Evolutionary conservation across 768 basidiomycete species (phyloP), one percentile per base, ranked within the genome.

Genomic region (Termitomyces eurrhizus): DNA sequence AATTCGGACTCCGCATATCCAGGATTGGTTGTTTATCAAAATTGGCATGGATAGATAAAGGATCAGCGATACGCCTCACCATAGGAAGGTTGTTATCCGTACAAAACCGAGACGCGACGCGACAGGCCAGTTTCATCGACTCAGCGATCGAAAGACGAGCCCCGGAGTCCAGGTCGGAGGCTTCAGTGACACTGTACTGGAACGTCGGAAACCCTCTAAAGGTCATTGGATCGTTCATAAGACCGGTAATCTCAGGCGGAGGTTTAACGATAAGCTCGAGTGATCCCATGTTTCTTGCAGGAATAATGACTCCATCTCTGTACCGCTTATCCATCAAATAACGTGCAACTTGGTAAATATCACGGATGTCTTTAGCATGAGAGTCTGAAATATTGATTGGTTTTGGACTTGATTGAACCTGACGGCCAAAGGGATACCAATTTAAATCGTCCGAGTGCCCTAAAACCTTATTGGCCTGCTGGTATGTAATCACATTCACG

Each of bases 81-180:
- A 85, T 78, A 3, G 89, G 87, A 36, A 96, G 61, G 4, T 75
- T 75, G 16, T 76, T 79, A 11, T 90, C 87, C 21, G 69, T 62
- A 58, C 83, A 84, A 75, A 92, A 94, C 44, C 75, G 78, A 32
- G 94, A 95, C 1, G 90, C 88, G 0, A 87, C 78, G 2, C 88
- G 84, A 52, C 85, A 87, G 0, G 92, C 93, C 18, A 88, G 68
- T 67, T 93, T 90, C 88, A 95, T 95, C 66, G 81, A 78, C 72
- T 97, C 94, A 0, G 87, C 77, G 12, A 99, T 85, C 56, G 93
- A 67, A 51, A 70, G 65, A 45, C 83, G 80, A 18, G 89, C 64
- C 29, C 86, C 84, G 1, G 45, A 39, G 18, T 76, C 76, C 3
- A 56, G 3, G 16, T 65, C 63, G 8, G 65, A 64, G 18, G 62